Conservation (phyloP, 2,329 filamentous ascomycete species). For the Camillea tinctor region DNA sequence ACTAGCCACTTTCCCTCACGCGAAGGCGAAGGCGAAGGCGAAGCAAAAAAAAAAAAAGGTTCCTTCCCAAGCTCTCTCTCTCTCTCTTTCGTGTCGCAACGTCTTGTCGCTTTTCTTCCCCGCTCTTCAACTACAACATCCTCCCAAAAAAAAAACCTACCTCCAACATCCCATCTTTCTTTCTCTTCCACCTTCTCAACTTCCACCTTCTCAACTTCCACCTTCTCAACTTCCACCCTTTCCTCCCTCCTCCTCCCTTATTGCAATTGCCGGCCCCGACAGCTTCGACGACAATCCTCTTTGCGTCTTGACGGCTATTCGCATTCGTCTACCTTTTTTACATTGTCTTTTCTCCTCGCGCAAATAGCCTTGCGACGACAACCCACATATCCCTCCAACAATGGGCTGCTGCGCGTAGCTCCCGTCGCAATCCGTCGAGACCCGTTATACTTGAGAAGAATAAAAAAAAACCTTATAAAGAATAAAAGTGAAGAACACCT, state of each 20-base stretch:
- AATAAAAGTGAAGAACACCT: constrained; percentile 3
- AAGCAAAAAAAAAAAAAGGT: neutral
- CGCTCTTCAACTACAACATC: constrained; percentile 1
- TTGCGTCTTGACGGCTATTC: constrained; percentile 9
- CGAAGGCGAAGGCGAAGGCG: constrained; percentile 6
- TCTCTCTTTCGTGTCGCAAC: constrained; percentile 30
- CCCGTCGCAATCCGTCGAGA: constrained; percentile 30
- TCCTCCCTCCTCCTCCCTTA: constrained; percentile 7
- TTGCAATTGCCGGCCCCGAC: constrained; percentile 19
- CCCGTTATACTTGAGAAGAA: constrained; percentile 11
- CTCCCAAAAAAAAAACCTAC: neutral
- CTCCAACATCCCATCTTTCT: constrained; percentile 4
- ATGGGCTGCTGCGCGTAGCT: constrained; percentile 33
- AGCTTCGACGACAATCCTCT: constrained; percentile 12
- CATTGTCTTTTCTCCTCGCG: neutral
- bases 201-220: constrained; percentile 4
- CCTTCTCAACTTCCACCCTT: constrained; percentile 1
- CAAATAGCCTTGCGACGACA: constrained; percentile 20
- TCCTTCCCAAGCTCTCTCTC: constrained; percentile 1
- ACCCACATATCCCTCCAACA: constrained; percentile 18
- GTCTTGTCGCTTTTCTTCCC: constrained; percentile 13
- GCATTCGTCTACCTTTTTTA: constrained; percentile 4
- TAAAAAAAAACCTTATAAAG: constrained; percentile 7
- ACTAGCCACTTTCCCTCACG: constrained; percentile 24
- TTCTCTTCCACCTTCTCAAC: constrained; percentile 5